phyloP scores from a whole-genome alignment of 495 filamentous ascomycete genomes.

The Diplogelasinospora grovesii region DNA sequence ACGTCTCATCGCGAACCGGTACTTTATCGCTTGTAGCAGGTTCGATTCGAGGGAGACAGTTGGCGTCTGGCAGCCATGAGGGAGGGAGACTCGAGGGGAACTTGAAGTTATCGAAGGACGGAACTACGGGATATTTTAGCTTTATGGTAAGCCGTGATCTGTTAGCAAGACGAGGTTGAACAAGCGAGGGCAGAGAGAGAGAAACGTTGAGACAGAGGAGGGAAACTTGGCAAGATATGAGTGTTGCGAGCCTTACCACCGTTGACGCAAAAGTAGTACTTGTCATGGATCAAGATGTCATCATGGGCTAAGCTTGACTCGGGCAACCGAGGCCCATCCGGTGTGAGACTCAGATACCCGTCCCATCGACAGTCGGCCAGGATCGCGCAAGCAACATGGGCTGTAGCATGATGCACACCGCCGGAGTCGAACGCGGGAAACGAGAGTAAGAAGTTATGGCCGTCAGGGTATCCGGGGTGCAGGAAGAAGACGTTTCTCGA shows the following conservation, averaged over 20 bases:
- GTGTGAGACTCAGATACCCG: not conserved
- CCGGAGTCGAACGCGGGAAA: slow-evolving; percentile 1
- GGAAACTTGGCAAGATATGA: too few species aligned
- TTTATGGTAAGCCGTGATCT: too few species aligned
- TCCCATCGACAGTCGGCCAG: slow-evolving; percentile 2
- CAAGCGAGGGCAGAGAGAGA: not conserved
- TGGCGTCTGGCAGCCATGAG: too few species aligned
- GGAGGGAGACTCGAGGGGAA: too few species aligned
- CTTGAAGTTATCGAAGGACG: not conserved
- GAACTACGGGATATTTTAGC: slow-evolving; percentile 1
- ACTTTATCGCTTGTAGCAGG: too few species aligned
- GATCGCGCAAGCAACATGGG: slow-evolving; percentile 1
- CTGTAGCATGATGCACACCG: slow-evolving; percentile 3
- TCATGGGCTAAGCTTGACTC: not conserved
- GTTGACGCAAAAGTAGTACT: slow-evolving; percentile 3
- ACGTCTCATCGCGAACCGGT: not conserved
- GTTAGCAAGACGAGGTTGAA: not conserved
- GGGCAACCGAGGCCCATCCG: not conserved
- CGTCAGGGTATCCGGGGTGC: not conserved
- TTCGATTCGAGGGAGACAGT: too few species aligned
- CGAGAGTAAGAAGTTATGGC: not conserved
- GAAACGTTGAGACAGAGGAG: too few species aligned
- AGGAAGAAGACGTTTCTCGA: too few species aligned
- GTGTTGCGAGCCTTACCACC: too few species aligned
- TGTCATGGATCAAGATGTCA: not conserved